These are phyloP conservation scores for Mycena amicta DNA, from an alignment of 768 basidiomycete genomes.

Conservation along the genomic window DNA sequence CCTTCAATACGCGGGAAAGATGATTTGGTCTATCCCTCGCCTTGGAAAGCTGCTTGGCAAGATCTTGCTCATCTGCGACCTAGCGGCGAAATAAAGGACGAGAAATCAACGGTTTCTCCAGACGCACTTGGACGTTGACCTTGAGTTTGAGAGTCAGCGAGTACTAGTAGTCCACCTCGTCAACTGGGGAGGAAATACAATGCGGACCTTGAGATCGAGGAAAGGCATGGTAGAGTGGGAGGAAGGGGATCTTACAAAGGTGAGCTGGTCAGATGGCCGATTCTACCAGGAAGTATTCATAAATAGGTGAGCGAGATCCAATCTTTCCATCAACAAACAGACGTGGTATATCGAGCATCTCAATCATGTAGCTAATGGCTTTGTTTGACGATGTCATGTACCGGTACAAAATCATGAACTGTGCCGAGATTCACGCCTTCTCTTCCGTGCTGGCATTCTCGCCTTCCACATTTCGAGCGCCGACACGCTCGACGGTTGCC, in stretches of 20 bases:
- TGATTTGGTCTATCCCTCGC: not conserved
- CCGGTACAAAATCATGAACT: too few species aligned
- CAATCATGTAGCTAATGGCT: not conserved
- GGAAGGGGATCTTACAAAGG: too few species aligned
- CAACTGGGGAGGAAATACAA: not conserved
- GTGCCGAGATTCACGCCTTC: too few species aligned
- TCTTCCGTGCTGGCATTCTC: too few species aligned
- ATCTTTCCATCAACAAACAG: too few species aligned
- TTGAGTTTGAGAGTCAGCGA: not conserved
- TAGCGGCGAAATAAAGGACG: not conserved
- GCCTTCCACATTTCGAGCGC: not conserved
- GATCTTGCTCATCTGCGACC: not conserved
- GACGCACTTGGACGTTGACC: not conserved
- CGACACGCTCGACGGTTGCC: not conserved
- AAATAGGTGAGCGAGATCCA: too few species aligned
- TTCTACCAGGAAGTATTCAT: too few species aligned
- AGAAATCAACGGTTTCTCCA: not conserved
- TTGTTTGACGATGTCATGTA: too few species aligned
- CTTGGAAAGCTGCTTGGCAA: not conserved
- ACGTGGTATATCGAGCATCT: too few species aligned
- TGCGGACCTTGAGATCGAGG: not conserved
- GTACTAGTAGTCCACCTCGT: not conserved
- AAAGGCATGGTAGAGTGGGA: not conserved
- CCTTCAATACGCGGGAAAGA: not conserved
- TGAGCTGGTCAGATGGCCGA: too few species aligned